Evolutionary conservation across 345 rosid species (phyloP), one percentile per base, ranked within the genome.

Genomic region (Aquilaria yunnanensis): DNA sequence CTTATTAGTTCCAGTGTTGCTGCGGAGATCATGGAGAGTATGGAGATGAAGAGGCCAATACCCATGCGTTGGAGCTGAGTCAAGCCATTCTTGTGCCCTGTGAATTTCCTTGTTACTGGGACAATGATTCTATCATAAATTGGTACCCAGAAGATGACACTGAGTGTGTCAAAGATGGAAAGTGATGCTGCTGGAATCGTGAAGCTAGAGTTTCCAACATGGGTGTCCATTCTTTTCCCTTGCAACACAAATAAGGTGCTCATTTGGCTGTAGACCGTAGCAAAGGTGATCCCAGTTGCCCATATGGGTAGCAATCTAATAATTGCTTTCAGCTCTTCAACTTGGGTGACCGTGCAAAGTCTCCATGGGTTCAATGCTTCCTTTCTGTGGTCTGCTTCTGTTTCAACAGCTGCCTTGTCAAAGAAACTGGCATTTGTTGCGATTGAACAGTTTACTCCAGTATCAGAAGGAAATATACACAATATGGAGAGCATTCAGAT

Each of bases 91-190:
- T 32, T 64, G 31, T 55, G 61, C 10, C 61, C 67, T 1, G 60
- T 64, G 46, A 55, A 47, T 32, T 55, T 64, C 56, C 67, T 55
- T 14, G 54, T 46, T 52, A 64, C 54, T 1, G 67, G 67, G 53
- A 64, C 67, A 14, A 64, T 54, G n/a, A 64, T 64, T 64, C 54
- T 51, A 54, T 64, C 67, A 64, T 64, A 64, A 51, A 64, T 11
- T 64, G 67, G 67, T 53, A 64, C 67, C 67, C 67, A 64, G 32
- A 64, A 55, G 32, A 55, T 64, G 10, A 64, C 67, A n/a, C 67
- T 64, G 47, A 64, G 60, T 23, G 67, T 64, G 60, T 64, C 61
- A 6, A 64, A 64, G 46, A 64, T 64, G 23, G 60, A 47, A 45
- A 64, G 67, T 10, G 67, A 64, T n/a, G 67, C 67, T 6, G 67